Evolutionary conservation across 805 yeast genomes (phyloP).

Genomic region (Tetrapisispora taiwanensis): DNA sequence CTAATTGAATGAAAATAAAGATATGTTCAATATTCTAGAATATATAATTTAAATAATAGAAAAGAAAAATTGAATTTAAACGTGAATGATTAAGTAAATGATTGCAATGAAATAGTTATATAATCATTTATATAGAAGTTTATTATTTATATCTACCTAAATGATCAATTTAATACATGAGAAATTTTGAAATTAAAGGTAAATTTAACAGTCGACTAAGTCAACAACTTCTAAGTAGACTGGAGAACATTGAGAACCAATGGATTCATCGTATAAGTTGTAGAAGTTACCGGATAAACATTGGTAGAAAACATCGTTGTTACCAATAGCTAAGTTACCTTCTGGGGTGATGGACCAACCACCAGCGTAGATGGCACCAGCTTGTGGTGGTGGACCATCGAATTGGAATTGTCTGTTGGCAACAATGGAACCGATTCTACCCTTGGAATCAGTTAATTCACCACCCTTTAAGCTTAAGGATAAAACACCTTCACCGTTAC

Average conservation of each 20-base stretch:
- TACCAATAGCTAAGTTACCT: constrained; percentile 52
- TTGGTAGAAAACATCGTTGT: constrained; percentile 47
- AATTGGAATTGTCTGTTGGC: constrained; percentile 70
- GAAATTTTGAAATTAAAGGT: not conserved
- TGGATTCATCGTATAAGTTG: constrained; percentile 50
- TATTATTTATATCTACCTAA: not conserved
- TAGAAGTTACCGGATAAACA: constrained; percentile 58
- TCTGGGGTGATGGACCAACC: constrained; percentile 51
- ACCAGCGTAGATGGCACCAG: constrained; percentile 52
- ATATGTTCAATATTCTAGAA: not conserved
- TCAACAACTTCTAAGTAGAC: constrained; percentile 43
- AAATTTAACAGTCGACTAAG: constrained; percentile 37
- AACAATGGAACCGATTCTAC: constrained; percentile 63
- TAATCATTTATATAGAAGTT: not conserved
- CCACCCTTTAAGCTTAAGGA: constrained; percentile 41
- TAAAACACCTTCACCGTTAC: constrained; percentile 32
- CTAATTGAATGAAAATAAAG: no score
- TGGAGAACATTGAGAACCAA: constrained; percentile 47
- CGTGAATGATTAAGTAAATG: not conserved
- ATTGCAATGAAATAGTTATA: not conserved
- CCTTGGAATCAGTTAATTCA: constrained; percentile 43
- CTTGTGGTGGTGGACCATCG: constrained; percentile 74
- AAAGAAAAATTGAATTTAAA: not conserved
- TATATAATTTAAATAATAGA: not conserved
- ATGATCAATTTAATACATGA: not conserved